Evolutionary conservation across 371 early-diverging fungal genomes (phyloP).

Genomic region (Dinochytrium kinnereticum): DNA sequence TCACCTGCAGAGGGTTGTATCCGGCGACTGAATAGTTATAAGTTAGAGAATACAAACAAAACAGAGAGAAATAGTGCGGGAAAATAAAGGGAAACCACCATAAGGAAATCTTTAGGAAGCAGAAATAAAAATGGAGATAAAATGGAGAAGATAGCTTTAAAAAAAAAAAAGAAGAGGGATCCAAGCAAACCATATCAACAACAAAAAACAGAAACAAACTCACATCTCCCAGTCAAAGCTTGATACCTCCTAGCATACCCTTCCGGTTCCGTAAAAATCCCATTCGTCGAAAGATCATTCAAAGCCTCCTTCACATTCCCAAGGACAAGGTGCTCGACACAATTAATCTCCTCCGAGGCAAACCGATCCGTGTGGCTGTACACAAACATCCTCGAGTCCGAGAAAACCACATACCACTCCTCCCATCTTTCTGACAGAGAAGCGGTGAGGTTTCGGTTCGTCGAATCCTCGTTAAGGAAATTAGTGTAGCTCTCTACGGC

Average conservation of each 20-base stretch:
- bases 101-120: no score
- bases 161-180: neutral
- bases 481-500: neutral
- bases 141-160: neutral
- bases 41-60: neutral
- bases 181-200: no score
- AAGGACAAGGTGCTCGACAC: slow-evolving; percentile 26
- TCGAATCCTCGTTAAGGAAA: slow-evolving; percentile 2
- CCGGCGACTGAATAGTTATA: neutral
- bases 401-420: slow-evolving; percentile 36
- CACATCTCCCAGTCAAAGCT: neutral
- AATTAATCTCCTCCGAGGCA: slow-evolving; percentile 26
- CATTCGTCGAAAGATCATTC: slow-evolving; percentile 11
- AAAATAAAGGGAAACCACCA: no score
- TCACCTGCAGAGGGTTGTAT: slow-evolving; percentile 4
- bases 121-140: no score
- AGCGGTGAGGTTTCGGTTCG: neutral
- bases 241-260: neutral
- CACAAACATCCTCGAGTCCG: slow-evolving; percentile 21
- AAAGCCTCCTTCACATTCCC: slow-evolving; percentile 20
- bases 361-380: slow-evolving; percentile 16
- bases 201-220: neutral
- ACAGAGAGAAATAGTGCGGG: no score
- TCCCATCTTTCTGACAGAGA: slow-evolving; percentile 4
- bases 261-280: slow-evolving; percentile 11